Base-by-base conservation (phyloP, 805 yeast species). In the Metschnikowia cubensis region DNA sequence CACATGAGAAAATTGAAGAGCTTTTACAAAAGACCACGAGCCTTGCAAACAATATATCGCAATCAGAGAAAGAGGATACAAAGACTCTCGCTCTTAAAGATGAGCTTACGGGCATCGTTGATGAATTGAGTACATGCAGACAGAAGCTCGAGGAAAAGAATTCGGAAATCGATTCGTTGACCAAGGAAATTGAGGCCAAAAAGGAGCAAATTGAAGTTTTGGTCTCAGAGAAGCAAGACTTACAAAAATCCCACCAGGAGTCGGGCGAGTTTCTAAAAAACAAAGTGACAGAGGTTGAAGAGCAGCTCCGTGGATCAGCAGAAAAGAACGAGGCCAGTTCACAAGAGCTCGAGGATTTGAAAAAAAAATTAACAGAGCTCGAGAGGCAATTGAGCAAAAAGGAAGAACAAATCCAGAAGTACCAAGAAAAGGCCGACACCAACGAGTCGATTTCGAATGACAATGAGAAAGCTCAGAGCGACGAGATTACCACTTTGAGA, bases 1-100 rank as follows among this genome's bases (percentile, higher is more conserved):
- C 51, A 14, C 44, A 55, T 35, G 42, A 40, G 22, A 42, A 49
- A 13, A 42, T 47, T 6, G 38, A 39, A 8, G 42, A 43, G 25
- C 48, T 53, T 29, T 45, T 46, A 2, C 43, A 44, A 3, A 45
- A 34, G 18, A 29, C 50, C 6, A 31, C 11, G 3, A 25, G 25
- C 7, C 47, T 54, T 38, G 48, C 35, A 13, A 47, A 35, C 10
- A 47, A 42, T 17, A 46, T 47, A 8, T 41, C 45, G 18, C 36
- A 8, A 17, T 32, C 36, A 32, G 7, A 15, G n/a, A 15, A 20
- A 35, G 40, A 25, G 32, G 21, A 17, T 15, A 32, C 17, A 15
- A 48, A 40, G 29, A 21, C 15, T 38, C 31, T 25, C 10, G 34
- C 36, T 46, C 47, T 20, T 25, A 34, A 42, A 37, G 33, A 40